These are phyloP conservation scores for Handroanthus guayacan DNA, from an alignment of 257 asterid species.

Conservation along the genomic window DNA sequence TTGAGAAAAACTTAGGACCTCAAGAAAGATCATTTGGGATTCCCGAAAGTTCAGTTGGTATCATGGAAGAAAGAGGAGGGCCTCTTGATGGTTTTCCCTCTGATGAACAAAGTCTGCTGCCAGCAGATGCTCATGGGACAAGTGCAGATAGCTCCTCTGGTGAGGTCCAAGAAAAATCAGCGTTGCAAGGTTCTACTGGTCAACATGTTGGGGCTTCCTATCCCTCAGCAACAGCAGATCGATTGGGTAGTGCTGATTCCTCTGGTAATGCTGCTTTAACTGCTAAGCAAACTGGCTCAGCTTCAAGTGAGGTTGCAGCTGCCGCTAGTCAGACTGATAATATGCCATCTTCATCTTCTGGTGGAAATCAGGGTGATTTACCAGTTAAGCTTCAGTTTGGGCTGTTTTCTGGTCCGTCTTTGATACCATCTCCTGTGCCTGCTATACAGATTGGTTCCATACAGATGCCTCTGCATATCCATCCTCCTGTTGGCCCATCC, in stretches of 20 bases:
- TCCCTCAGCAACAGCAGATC: conserved; percentile 46
- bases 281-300: conserved; percentile 49
- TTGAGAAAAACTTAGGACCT: conserved; percentile 55
- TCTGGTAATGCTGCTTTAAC: conserved; percentile 44
- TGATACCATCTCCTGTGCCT: conserved; percentile 92
- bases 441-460: conserved; percentile 99
- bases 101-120: conserved; percentile 55
- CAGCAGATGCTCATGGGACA: conserved; percentile 43
- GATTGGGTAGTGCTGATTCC: conserved; percentile 46
- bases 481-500: conserved; percentile 73
- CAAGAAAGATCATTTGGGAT: conserved; percentile 56
- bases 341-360: conserved; percentile 51
- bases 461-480: conserved; percentile 94
- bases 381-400: conserved; percentile 95
- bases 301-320: conserved; percentile 45
- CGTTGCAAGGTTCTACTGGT: conserved; percentile 51
- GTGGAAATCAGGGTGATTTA: conserved; percentile 57
- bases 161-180: conserved; percentile 46
- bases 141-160: conserved; percentile 45
- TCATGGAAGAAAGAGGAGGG: conserved; percentile 54
- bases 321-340: conserved; percentile 47
- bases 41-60: conserved; percentile 49
- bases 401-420: conserved; percentile 90
- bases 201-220: conserved; percentile 44
- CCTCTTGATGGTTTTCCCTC: conserved; percentile 51